Evolutionary conservation across 73 alveolate genomes (phyloP), one percentile per base, ranked within the genome.

Genomic region (Halteria grandinella): DNA sequence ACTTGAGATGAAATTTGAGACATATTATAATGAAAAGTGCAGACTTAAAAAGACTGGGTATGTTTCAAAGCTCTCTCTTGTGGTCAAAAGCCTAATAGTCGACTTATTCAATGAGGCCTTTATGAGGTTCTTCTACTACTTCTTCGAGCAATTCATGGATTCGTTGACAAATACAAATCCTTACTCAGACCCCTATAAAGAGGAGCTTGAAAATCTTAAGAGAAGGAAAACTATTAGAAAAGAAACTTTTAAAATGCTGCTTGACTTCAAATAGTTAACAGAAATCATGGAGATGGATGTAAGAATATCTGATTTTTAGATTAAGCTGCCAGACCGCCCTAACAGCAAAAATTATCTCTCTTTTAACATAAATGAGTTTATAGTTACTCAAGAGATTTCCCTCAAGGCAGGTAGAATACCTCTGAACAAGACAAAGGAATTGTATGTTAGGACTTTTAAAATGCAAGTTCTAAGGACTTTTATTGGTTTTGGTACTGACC

Each of bases 231-330:
- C 23, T 18, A 62, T 62, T 6, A 62, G 27, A 62, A 23, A 60
- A 62, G 78, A 62, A 39, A 39, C 57, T 18, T 3, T 62, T 3
- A 36, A 17, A 3, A 62, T 17, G 25, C 15, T 62, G 41, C 20
- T 40, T 10, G 8, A 62, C 3, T 8, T 62, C 17, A 11, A 39
- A 4, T 23, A 62, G 43, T 14, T 5, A 2, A 62, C 58, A 39
- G 78, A 62, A 14, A 36, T 62, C 5, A 62, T 62, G 20, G 78
- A 62, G 36, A 62, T 62, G 78, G 11, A 62, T 62, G 43, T 62
- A 14, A 7, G 20, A 24, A 62, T 62, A 14, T 3, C 36, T 8
- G 28, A 62, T n/a, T 6, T 62, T 15, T 2, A 6, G 5, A 7
- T 62, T 3, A 20, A 18, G 2, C 8, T 62, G 2, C 57, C 57